Base-by-base conservation (phyloP, 805 yeast genomes). In the Candida montana region DNA sequence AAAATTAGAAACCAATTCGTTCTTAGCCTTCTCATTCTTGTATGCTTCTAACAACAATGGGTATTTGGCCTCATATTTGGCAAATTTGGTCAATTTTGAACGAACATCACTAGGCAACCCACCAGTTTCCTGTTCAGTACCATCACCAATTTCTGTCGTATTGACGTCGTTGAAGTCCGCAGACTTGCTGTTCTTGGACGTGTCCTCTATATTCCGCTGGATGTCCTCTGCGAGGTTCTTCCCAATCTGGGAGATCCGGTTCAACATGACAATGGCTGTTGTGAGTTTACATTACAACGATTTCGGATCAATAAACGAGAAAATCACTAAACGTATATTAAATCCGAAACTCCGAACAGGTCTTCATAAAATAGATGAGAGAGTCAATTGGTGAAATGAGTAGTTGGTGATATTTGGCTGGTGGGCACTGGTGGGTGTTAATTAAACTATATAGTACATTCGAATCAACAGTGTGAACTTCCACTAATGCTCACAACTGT, bases 41-140 rank as follows among this genome's bases (percentile, higher is more conserved):
- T 87, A 93, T 0, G 98, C 96, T 33, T 83, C 83, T 38, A 89
- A 71, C 13, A 91, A 67, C 33, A 79, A 65, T 0, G 99, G 99
- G 57, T 93, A 91, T 59, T 88, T 89, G 38, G 83, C 83, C 59
- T 91, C 98, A 60, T 90, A 91, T 59, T 88, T 89, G 42, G 73
- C 77, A 55, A 84, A 86, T 64, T 87, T 90, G 42, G 73, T 72
- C 60, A 89, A 62, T 53, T 81, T 83, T 6, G 79, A 63, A 45
- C 74, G 72, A 15, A 88, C 62, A 5, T 74, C 77, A 2, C 74
- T 71, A 0, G 87, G 77, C 27, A 83, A 40, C 11, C 44, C 49
- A 4, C 46, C 40, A 31, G 35, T 26, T 44, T 49, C 49, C 20
- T 46, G 37, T n/a, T 41, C 41, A 40, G 23, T 40, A 13, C 18